Conservation (phyloP, 176 grass and related monocot species). For the Ensete ventricosum region DNA sequence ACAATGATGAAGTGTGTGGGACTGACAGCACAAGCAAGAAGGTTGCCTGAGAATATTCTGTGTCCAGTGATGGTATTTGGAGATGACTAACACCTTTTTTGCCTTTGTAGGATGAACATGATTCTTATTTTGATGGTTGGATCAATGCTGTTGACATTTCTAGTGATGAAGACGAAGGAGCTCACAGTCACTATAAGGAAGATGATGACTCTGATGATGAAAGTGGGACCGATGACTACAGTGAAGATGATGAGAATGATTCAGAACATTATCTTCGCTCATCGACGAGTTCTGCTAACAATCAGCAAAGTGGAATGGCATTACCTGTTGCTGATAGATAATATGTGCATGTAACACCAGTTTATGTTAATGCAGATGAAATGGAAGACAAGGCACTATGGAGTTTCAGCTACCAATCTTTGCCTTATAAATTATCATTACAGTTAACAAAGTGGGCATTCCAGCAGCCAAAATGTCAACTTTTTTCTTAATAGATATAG, state of each 20-base stretch:
- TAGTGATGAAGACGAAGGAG: slow-evolving; percentile 15
- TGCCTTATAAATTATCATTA: too few species aligned
- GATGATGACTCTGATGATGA: slow-evolving; percentile 3
- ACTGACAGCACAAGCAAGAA: not conserved
- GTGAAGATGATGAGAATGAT: not conserved
- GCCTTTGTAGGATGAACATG: slow-evolving; percentile 34
- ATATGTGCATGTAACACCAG: not conserved
- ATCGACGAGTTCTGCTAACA: not conserved
- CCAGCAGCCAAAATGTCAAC: too few species aligned
- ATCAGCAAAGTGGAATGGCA: not conserved
- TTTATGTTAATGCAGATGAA: too few species aligned
- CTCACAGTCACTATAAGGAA: not conserved
- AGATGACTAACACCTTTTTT: not conserved
- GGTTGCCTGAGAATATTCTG: not conserved
- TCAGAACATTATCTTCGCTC: not conserved
- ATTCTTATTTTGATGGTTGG: slow-evolving; percentile 38
- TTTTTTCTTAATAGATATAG: too few species aligned
- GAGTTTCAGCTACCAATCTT: too few species aligned
- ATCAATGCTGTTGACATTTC: slow-evolving; percentile 15
- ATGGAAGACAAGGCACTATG: too few species aligned
- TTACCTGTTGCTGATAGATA: not conserved
- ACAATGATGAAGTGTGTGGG: not conserved
- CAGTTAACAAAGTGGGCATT: too few species aligned
- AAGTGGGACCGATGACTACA: not conserved
- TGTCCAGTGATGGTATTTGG: not conserved